Base-by-base conservation (phyloP, 2,329 filamentous ascomycete species). In the Huntiella moniliformis region DNA sequence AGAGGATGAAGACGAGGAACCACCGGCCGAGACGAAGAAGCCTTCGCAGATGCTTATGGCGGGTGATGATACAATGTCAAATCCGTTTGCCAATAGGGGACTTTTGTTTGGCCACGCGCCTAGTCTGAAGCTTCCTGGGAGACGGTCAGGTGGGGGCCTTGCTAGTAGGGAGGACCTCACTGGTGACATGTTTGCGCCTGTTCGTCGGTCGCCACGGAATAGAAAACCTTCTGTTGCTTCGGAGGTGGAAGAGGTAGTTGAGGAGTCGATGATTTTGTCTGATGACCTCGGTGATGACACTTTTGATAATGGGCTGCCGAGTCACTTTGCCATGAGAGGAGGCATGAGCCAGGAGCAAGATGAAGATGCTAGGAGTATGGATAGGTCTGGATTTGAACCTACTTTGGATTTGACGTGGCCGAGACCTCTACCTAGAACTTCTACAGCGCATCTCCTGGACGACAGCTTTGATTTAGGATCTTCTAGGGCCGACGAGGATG, bases 1-100 rank as follows among this genome's bases (percentile, higher is more conserved):
- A 17, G 22, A 5, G 11, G 15, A 47, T 7, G 18, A 38, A 2
- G 42, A 34, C n/a, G 40, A 42, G 16, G 28, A 36, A 36, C 34
- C 12, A 11, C 12, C 12, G 4, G 34, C 12, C 10, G 34, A 36
- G 15, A 15, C 39, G 4, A 41, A 52, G 11, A 53, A 51, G 34
- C 57, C 56, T 4, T 56, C 62, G 3, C 50, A 58, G 51, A 56
- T 66, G 16, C 57, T 64, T 51, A 53, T 56, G 38, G 61, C 61
- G 22, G 61, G 60, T 32, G 50, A 59, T 12, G 44, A 55, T 1
- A 51, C 53, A 1, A 51, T 53, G 2, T 46, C 48, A 10, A 40
- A 50, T 16, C 49, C 38, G 4, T 46, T 42, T 32, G 38, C 39
- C 3, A 38, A 42, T 11, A 33, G 49, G 8, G 40, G 42, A 12